Conservation (phyloP, 768 basidiomycete genomes). For the Wakefieldia striispora region DNA sequence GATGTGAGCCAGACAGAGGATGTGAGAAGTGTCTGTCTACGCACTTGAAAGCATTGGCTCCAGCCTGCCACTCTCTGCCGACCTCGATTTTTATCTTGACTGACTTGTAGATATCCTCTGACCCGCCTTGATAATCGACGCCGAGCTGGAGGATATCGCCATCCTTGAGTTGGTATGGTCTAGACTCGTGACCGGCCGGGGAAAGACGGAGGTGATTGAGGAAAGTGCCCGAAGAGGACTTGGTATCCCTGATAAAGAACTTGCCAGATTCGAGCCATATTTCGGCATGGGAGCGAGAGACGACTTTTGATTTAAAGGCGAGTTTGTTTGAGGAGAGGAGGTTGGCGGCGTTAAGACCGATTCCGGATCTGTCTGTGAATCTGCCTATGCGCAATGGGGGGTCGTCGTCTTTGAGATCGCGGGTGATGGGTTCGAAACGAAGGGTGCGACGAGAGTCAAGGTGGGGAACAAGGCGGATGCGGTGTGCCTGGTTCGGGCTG, state of each 20-base stretch:
- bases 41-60: slow-evolving; percentile 85
- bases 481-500: slow-evolving; percentile 44
- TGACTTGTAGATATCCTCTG: slow-evolving; percentile 95
- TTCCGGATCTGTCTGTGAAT: slow-evolving; percentile 84
- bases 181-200: slow-evolving; percentile 76
- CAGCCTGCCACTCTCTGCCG: slow-evolving; percentile 86
- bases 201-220: slow-evolving; percentile 92
- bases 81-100: slow-evolving; percentile 95
- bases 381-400: slow-evolving; percentile 83
- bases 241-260: slow-evolving; percentile 90
- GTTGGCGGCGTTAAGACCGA: slow-evolving; percentile 63
- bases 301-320: slow-evolving; percentile 95
- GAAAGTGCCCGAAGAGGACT: slow-evolving; percentile 89
- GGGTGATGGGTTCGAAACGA: slow-evolving; percentile 87
- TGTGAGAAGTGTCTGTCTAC: neutral
- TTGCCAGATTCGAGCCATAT: slow-evolving; percentile 75
- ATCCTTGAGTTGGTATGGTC: slow-evolving; percentile 78
- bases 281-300: slow-evolving; percentile 92
- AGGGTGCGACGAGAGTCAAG: slow-evolving; percentile 88
- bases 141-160: slow-evolving; percentile 95
- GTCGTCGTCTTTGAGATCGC: slow-evolving; percentile 75
- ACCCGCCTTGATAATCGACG: slow-evolving; percentile 96
- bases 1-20: neutral
- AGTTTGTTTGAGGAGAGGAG: slow-evolving; percentile 77
- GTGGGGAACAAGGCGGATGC: slow-evolving; percentile 93